Conservation (phyloP, 176 grass and related monocot genomes). For the Melocanna baccifera region DNA sequence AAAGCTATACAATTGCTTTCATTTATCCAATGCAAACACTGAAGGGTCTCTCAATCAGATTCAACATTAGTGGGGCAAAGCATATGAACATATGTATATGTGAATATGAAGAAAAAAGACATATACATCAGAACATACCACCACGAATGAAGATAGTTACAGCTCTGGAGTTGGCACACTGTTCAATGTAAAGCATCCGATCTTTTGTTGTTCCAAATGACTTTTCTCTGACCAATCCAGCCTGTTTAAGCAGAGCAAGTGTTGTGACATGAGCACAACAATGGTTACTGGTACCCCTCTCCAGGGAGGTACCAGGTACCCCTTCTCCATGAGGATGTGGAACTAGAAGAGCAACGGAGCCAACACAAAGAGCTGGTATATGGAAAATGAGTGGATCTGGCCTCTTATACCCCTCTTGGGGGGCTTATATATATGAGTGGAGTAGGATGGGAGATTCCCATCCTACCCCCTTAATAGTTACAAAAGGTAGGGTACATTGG, state of each 20-base stretch:
- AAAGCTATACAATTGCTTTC: neutral
- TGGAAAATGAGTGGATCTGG: too few species aligned
- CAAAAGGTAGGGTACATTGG: too few species aligned
- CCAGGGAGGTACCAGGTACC: too few species aligned
- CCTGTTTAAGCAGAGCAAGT: constrained; percentile 47
- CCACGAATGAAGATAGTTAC: constrained; percentile 98
- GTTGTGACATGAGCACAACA: too few species aligned
- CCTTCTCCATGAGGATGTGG: too few species aligned
- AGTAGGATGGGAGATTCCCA: too few species aligned
- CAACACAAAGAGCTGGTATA: too few species aligned
- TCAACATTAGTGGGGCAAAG: neutral
- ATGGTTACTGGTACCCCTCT: too few species aligned
- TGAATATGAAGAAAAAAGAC: neutral
- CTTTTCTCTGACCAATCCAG: constrained; percentile 96
- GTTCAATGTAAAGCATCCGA: constrained; percentile 87
- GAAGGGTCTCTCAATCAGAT: neutral
- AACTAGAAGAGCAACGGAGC: too few species aligned
- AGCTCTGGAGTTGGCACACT: constrained; percentile 92
- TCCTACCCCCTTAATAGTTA: too few species aligned
- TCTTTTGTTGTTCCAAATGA: constrained; percentile 97
- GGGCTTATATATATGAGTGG: too few species aligned
- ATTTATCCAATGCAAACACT: neutral
- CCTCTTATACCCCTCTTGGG: too few species aligned
- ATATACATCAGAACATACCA: constrained; percentile 47
- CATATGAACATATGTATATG: neutral